These are phyloP conservation scores for Neurospora hispaniola DNA, from an alignment of 495 filamentous ascomycete genomes.

Conservation along the genomic window DNA sequence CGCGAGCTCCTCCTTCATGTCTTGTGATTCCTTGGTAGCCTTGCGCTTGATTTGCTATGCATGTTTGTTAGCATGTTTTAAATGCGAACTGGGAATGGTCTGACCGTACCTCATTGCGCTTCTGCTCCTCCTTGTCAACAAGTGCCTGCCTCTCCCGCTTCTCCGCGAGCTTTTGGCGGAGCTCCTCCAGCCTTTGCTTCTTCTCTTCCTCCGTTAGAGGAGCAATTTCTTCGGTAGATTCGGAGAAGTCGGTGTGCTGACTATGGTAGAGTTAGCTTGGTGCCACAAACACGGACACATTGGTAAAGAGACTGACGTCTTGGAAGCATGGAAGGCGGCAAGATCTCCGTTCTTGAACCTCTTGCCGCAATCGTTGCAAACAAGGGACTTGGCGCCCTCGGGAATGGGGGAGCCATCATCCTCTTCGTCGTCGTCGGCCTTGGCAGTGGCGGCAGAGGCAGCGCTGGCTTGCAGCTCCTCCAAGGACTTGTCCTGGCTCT, in stretches of 20 bases:
- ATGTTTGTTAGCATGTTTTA: conserved; percentile 4
- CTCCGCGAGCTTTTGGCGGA: conserved; percentile 58
- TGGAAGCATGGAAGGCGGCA: conserved; percentile 83
- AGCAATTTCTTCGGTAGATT: conserved; percentile 83
- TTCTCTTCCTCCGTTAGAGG: conserved; percentile 91
- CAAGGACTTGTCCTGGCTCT: conserved; percentile 70
- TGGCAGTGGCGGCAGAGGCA: conserved; percentile 3
- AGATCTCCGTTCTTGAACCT: conserved; percentile 70
- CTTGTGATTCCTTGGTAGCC: conserved; percentile 66
- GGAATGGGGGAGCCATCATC: conserved; percentile 43
- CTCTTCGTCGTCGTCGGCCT: conserved; percentile 22
- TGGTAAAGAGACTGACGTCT: conserved; percentile 46
- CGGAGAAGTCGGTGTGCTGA: conserved; percentile 81
- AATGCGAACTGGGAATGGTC: neutral
- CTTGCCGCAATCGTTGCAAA: conserved; percentile 89
- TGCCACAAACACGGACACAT: neutral
- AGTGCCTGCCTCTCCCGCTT: conserved; percentile 61
- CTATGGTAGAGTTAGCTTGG: conserved; percentile 25
- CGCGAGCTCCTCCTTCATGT: conserved; percentile 71
- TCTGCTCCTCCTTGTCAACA: conserved; percentile 72
- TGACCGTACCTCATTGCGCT: conserved; percentile 69
- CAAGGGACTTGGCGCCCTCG: conserved; percentile 41
- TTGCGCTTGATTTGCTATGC: conserved; percentile 74
- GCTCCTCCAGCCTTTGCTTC: conserved; percentile 61
- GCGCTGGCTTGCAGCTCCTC: conserved; percentile 57